A percentile compares a stretch with the other conserved stretches of the same genome.
phyloP scores from a whole-genome alignment of 78 protist genomes.

The Pigoraptor vietnamica region DNA sequence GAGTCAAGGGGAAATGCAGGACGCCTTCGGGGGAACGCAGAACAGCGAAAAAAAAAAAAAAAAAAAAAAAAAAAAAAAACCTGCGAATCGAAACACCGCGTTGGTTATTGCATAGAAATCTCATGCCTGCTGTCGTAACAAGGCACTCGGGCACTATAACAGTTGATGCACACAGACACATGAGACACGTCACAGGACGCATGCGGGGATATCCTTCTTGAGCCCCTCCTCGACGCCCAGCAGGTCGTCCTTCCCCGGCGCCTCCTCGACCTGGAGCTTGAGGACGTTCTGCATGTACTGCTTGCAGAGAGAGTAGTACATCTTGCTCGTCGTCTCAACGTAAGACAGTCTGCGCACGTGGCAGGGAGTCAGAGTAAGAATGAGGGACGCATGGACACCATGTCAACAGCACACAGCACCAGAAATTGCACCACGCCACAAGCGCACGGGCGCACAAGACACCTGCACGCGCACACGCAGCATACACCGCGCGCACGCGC shows the following conservation, averaged over 20 bases:
- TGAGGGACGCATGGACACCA: too few relatives aligned
- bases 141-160: not conserved
- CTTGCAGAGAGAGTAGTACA: not conserved
- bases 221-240: conserved; percentile 13
- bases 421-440: too few relatives aligned
- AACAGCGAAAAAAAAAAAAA: too few relatives aligned
- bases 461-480: not conserved
- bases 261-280: not conserved
- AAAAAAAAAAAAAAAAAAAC: too few relatives aligned
- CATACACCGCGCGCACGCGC: not conserved
- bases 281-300: not conserved
- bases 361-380: not conserved
- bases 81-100: too few relatives aligned
- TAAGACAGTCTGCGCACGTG: not conserved
- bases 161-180: not conserved
- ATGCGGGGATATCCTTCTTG: not conserved
- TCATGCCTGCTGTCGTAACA: too few relatives aligned
- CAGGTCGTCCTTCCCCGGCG: conserved; percentile 6
- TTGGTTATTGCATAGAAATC: too few relatives aligned
- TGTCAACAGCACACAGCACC: not conserved
- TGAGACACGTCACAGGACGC: not conserved
- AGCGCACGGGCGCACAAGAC: too few relatives aligned
- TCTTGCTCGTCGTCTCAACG: not conserved
- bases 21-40: too few relatives aligned
- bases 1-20: not conserved